A percentile compares a stretch with the other conserved stretches of the same genome.
Evolutionary conservation across 352 stramenopile species (phyloP).

Genomic region (Phytophthora hybrid): DNA sequence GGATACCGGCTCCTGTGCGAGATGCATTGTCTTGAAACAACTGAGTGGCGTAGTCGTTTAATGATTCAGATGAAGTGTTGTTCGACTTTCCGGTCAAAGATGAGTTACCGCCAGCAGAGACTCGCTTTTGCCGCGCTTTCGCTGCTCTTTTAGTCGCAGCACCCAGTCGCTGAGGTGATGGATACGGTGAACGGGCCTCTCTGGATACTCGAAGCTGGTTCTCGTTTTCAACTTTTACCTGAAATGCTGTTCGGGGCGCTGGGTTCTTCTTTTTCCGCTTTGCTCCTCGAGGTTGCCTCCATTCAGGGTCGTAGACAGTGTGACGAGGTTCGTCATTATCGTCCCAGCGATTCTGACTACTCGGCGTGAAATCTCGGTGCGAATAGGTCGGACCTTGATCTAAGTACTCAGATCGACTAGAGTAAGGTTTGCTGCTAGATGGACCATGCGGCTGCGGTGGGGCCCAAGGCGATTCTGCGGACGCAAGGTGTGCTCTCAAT

Average conservation of each 20-base stretch:
- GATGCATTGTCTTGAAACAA: constrained; percentile 64
- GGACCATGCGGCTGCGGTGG: constrained; percentile 40
- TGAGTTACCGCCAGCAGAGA: constrained; percentile 12
- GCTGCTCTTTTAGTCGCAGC: constrained; percentile 38
- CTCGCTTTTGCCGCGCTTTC: constrained; percentile 36
- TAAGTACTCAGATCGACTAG: constrained; percentile 41
- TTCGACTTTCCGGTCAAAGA: constrained; percentile 11
- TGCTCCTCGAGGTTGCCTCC: constrained; percentile 8
- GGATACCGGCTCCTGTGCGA: constrained; percentile 7
- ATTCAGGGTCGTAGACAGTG: constrained; percentile 12
- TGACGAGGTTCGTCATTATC: constrained; percentile 25
- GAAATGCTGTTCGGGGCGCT: constrained; percentile 33
- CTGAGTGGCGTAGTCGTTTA: constrained; percentile 73
- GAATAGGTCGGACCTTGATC: constrained; percentile 19
- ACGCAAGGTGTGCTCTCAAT: constrained; percentile 60
- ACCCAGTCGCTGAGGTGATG: constrained; percentile 40
- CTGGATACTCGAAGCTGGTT: constrained; percentile 51
- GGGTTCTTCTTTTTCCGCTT: constrained; percentile 53
- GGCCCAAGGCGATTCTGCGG: constrained; percentile 47
- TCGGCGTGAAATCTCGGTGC: constrained; percentile 18
- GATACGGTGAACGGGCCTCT: constrained; percentile 38
- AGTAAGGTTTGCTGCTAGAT: constrained; percentile 33
- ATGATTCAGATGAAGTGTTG: constrained; percentile 55
- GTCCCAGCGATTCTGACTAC: constrained; percentile 18
- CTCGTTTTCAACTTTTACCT: constrained; percentile 54